phyloP scores from a whole-genome alignment of 1,284 basidiomycete genomes.

The Ganoderma sp. region DNA sequence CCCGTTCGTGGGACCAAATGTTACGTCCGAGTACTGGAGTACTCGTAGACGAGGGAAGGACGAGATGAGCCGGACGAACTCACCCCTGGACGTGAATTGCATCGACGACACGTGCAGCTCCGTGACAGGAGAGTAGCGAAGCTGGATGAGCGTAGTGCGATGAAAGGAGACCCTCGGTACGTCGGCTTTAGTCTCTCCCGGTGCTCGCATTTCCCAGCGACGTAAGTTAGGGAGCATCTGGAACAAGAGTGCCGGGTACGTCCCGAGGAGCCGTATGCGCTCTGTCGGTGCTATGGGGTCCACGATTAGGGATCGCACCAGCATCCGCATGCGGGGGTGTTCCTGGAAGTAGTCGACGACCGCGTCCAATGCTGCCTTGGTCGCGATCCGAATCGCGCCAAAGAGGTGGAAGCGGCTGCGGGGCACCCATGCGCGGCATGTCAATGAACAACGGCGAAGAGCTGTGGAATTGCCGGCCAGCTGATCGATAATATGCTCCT shows the following conservation, averaged over 20 bases:
- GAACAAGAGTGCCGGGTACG: not conserved
- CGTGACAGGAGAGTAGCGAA: slow-evolving; percentile 1
- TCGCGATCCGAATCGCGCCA: not conserved
- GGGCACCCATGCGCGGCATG: not conserved
- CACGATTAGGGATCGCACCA: not conserved
- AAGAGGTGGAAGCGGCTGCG: slow-evolving; percentile 5
- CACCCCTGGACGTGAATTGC: not conserved
- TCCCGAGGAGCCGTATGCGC: not conserved
- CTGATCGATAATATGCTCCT: slow-evolving; percentile 1
- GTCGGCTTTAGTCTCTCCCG: not conserved
- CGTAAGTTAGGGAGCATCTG: not conserved
- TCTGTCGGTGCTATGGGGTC: not conserved
- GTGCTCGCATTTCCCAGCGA: not conserved
- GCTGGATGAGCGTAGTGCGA: not conserved
- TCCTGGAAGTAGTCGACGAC: not conserved
- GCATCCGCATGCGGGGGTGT: not conserved
- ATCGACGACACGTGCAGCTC: not conserved
- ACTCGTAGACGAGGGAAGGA: not conserved
- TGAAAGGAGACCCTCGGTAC: not conserved
- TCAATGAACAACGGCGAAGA: not conserved
- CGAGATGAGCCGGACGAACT: not conserved
- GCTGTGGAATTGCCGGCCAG: not conserved
- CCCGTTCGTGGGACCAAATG: not conserved
- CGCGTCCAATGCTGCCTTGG: not conserved
- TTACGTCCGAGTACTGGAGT: not conserved